Evolutionary conservation across 2,329 filamentous ascomycete genomes (phyloP), one percentile per base, ranked within the genome.

Genomic region (Cyphellophora attinorum): DNA sequence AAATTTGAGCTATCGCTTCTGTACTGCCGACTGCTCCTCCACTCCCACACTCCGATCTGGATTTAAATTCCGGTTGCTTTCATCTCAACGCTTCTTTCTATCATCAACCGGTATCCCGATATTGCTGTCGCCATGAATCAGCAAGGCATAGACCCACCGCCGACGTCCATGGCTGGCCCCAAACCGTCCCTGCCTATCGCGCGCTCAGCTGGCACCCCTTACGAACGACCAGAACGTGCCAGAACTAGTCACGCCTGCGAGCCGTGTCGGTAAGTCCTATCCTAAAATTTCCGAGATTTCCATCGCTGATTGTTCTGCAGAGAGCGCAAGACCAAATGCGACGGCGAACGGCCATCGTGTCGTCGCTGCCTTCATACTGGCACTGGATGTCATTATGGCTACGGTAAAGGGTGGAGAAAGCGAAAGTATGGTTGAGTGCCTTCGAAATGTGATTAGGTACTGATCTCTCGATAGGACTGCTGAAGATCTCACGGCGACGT

Each of bases 361-460:
- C 45, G 45, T 19, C 34, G 46, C 34, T 49, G 46, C 33, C 35
- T 47, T 29, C 46, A 49, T 30, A 47, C 46, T 2, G 45, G 42
- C n/a, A 49, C 43, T 10, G 31, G 32, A 8, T 49, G 46, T 35
- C 45, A 46, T 27, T 49, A 49, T 31, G 46, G 46, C 31, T 49
- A 49, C 29, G 46, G 46, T 6, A 49, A 49, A 33, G 46, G 46
- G 6, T 49, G 46, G 46, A 44, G 45, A 35, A 49, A 49, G 31
- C 45, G 46, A 25, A 49, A 49, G 46, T 49, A 27, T 30, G 42
- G n/a, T 46, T 6, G 6, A n/a, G 16, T 15, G 12, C 19, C 23
- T 15, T 25, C n/a, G n/a, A n/a, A n/a, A n/a, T n/a, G n/a, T n/a
- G n/a, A n/a, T n/a, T n/a, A n/a, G n/a, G n/a, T n/a, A n/a, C n/a